Evolutionary conservation across 2,329 filamentous ascomycete species (phyloP).

Genomic region (Westerdykella sp.): DNA sequence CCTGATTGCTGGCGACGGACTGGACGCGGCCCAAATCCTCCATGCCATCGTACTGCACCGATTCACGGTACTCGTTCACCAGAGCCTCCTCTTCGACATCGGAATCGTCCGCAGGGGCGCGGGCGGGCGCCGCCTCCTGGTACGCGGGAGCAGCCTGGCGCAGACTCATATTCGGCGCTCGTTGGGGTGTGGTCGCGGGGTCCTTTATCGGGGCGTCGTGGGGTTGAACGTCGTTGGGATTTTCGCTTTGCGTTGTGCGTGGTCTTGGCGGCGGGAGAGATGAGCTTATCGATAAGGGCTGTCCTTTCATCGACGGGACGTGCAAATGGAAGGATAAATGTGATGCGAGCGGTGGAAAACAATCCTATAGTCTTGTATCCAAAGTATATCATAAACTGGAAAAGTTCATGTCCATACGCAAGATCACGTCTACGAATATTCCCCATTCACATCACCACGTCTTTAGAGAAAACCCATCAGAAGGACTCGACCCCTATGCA

Average conservation of each 20-base stretch:
- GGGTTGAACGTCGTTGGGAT: not conserved
- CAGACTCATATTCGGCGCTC: constrained; percentile 9
- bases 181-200: not conserved
- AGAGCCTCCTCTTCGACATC: constrained; percentile 95
- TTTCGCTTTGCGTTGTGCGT: not conserved
- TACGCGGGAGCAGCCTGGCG: constrained; percentile 34
- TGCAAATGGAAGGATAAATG: no score
- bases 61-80: constrained; percentile 88
- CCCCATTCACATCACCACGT: no score
- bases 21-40: constrained; percentile 69
- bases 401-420: no score
- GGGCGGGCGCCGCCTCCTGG: constrained; percentile 36
- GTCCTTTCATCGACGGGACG: no score
- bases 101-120: constrained; percentile 64
- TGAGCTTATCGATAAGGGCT: not conserved
- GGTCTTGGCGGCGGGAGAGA: not conserved
- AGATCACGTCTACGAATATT: no score
- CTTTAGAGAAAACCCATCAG: no score
- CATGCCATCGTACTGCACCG: constrained; percentile 87
- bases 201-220: not conserved
- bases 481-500: no score
- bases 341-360: no score
- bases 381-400: no score
- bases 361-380: no score
- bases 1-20: constrained; percentile 64